Evolutionary conservation across 2,329 filamentous ascomycete genomes (phyloP).

Genomic region (Ascochyta koolunga): DNA sequence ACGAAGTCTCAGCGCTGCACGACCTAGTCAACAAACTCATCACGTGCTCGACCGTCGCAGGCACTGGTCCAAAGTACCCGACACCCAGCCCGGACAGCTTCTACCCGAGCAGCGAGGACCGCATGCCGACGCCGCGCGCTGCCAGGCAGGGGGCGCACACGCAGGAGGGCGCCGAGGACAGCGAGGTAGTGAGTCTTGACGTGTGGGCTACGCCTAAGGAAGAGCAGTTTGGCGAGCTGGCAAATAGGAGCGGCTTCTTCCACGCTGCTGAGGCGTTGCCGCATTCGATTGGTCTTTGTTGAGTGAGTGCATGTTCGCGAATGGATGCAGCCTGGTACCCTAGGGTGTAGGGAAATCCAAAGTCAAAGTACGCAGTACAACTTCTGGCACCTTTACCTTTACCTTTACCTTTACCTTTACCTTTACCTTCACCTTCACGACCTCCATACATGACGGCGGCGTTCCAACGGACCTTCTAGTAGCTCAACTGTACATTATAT

Average conservation of each 20-base stretch:
- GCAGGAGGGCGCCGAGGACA: slow-evolving; percentile 6
- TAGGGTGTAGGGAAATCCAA: too few species aligned
- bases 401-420: too few species aligned
- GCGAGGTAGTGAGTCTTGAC: slow-evolving; percentile 39
- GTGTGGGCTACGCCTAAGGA: slow-evolving; percentile 49
- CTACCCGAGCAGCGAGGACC: slow-evolving; percentile 23
- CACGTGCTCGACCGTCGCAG: slow-evolving; percentile 7
- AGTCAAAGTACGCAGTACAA: slow-evolving; percentile 13
- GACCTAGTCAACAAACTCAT: slow-evolving; percentile 38
- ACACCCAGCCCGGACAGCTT: slow-evolving; percentile 43
- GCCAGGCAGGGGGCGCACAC: slow-evolving; percentile 6
- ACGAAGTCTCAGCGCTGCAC: slow-evolving; percentile 41
- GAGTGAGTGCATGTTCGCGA: too few species aligned
- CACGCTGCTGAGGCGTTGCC: not conserved
- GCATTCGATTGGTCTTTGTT: not conserved
- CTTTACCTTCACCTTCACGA: not conserved
- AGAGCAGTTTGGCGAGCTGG: slow-evolving; percentile 22
- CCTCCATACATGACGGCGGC: too few species aligned
- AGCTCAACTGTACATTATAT: too few species aligned
- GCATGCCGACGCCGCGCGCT: slow-evolving; percentile 35
- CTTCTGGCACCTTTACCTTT: too few species aligned
- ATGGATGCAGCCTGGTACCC: too few species aligned
- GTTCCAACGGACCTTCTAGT: too few species aligned
- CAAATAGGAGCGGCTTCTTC: slow-evolving; percentile 32
- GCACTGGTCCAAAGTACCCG: slow-evolving; percentile 35